These are phyloP conservation scores for Protomyces inundatus DNA, from an alignment of 1,139 yeast genomes.

Conservation along the genomic window DNA sequence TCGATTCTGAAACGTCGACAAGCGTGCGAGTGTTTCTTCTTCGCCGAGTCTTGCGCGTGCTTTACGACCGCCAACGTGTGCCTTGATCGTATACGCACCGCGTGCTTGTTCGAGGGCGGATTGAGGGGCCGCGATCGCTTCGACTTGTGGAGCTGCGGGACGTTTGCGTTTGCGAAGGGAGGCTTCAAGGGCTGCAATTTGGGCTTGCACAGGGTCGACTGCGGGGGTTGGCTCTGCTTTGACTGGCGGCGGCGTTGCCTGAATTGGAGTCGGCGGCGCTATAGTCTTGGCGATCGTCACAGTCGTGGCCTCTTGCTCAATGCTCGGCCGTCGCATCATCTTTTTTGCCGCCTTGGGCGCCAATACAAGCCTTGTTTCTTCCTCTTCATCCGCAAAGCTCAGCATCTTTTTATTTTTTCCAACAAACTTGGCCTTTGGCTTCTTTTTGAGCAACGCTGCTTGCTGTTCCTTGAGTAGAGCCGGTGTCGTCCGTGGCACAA, in stretches of 20 bases:
- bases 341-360: neutral
- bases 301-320: neutral
- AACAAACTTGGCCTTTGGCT: conserved; percentile 37
- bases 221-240: neutral
- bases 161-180: conserved; percentile 8
- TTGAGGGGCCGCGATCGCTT: conserved; percentile 5
- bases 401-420: conserved; percentile 35
- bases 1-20: conserved; percentile 34
- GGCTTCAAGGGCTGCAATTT: conserved; percentile 17
- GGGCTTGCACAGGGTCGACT: conserved; percentile 7
- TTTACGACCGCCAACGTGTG: conserved; percentile 23
- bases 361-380: conserved; percentile 28
- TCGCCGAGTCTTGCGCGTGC: conserved; percentile 27
- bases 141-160: neutral
- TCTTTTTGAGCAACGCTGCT: conserved; percentile 29
- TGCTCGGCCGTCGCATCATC: neutral
- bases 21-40: conserved; percentile 31
- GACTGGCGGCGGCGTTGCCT: neutral
- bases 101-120: conserved; percentile 32
- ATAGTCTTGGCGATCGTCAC: neutral
- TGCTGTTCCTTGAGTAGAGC: conserved; percentile 30
- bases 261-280: neutral
- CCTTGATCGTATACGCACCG: conserved; percentile 28
- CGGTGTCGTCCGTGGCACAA: conserved; percentile 34
- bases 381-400: conserved; percentile 40